Base-by-base conservation (phyloP, 495 filamentous ascomycete genomes). In the Letharia lupina region DNA sequence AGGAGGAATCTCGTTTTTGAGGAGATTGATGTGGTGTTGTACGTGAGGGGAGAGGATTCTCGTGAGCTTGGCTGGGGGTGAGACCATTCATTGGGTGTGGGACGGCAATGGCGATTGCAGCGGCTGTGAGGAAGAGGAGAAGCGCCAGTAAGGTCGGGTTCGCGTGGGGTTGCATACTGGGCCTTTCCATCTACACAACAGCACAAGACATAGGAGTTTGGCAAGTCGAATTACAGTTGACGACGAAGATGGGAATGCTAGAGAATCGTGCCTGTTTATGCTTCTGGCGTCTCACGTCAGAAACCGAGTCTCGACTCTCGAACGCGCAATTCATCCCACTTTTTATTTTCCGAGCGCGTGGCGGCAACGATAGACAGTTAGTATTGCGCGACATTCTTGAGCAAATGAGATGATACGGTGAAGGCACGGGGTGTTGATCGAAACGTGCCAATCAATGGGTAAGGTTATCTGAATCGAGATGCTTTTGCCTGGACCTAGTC, bases 161-260 rank as follows among this genome's bases (percentile, higher is more conserved):
- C 13, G 31, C 15, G 31, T 56, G 52, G 52, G 52, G 71, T 62
- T 54, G 65, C 60, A 73, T 56, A 4, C 0, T 35, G 52, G 12
- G 3, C 31, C 13, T 16, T 35, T 33, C 16, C 3, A 5, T 16
- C 31, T 35, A 5, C 6, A 35, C 28, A 35, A 33, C 4, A 33
- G 48, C 23, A 31, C 7, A 0, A 35, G 31, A 15, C 31, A 5
- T 18, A 13, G 10, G 35, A 5, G 23, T 28, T 28, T 1, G 23
- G 52, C 16, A 15, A 4, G 8, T 7, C 23, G 0, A 31, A 31
- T 28, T 31, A 23, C 52, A 7, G 28, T 56, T 35, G 52, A 18
- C 28, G 31, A 56, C 6, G 23, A 52, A 52, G 48, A 4, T 52
- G 48, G 11, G n/a, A 18, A 35, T 56, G 7, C 35, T 28, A 35